phyloP scores from a whole-genome alignment of 2,329 filamentous ascomycete species.

The Fusarium citri region DNA sequence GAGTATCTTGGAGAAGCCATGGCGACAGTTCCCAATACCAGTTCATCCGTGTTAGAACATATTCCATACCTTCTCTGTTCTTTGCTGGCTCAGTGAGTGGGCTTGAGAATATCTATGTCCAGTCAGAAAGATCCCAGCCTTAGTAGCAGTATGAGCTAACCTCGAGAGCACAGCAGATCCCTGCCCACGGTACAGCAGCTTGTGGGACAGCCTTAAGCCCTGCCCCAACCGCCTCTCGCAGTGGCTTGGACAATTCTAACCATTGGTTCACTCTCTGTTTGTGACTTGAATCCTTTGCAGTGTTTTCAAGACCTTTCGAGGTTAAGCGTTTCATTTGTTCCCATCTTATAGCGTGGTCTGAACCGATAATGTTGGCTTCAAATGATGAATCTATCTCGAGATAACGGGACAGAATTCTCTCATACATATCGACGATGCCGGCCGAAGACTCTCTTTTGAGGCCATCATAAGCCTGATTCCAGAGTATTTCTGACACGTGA shows the following conservation, averaged over 20 bases:
- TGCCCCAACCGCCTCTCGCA: not conserved
- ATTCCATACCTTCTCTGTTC: not conserved
- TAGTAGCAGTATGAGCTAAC: not conserved
- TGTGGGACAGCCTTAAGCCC: not conserved
- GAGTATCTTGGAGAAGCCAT: not conserved
- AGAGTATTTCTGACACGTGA: not conserved
- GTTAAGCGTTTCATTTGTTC: not conserved
- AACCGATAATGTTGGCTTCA: not conserved
- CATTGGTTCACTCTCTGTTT: not conserved
- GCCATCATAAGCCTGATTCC: not conserved
- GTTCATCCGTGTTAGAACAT: not conserved
- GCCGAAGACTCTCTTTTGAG: not conserved
- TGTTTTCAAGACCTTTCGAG: not conserved
- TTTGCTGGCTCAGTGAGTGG: not conserved
- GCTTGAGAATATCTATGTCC: not conserved
- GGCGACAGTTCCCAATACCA: not conserved
- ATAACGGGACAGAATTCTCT: not conserved
- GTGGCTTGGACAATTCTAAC: not conserved
- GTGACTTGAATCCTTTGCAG: not conserved
- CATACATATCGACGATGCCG: not conserved
- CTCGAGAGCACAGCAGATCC: not conserved
- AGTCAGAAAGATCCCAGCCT: not conserved
- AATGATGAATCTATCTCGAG: not conserved
- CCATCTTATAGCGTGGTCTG: not conserved
- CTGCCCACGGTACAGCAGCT: slow-evolving; percentile 2